A percentile compares a stretch with the other conserved stretches of the same genome.
Conservation (phyloP, 768 basidiomycete species). For the Podaxis sp. region DNA sequence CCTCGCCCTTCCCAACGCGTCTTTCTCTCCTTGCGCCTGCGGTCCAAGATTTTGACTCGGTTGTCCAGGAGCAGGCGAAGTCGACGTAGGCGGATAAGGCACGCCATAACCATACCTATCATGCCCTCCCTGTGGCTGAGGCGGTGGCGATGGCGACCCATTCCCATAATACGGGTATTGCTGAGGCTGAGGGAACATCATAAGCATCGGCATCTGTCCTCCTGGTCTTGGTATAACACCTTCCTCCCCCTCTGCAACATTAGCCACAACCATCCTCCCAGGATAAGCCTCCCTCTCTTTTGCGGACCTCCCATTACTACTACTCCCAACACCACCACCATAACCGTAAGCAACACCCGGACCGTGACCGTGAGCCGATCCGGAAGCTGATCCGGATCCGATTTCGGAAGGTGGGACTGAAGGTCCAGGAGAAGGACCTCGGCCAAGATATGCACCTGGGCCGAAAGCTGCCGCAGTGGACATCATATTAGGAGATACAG, state of each 20-base stretch:
- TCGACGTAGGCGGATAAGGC: too few species aligned
- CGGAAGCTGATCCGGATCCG: neutral
- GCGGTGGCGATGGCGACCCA: neutral
- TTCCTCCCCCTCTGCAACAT: neutral
- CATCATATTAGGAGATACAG: neutral
- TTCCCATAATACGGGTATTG: neutral
- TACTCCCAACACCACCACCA: too few species aligned
- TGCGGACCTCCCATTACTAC: constrained; percentile 12
- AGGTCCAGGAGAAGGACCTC: constrained; percentile 6
- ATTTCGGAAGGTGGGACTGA: constrained; percentile 11
- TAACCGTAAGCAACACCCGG: too few species aligned
- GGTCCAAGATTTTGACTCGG: too few species aligned
- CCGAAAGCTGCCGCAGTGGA: neutral
- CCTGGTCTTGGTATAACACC: neutral
- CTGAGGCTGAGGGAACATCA: neutral
- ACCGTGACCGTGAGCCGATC: neutral
- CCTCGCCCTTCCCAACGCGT: neutral
- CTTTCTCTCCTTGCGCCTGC: neutral
- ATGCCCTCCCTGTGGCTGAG: neutral
- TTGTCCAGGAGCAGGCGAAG: too few species aligned
- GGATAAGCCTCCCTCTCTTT: constrained; percentile 25
- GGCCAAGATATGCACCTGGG: neutral
- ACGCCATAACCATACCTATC: neutral
- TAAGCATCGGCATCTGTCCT: neutral
- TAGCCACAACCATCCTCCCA: constrained; percentile 11